Evolutionary conservation across 768 basidiomycete genomes (phyloP).

Genomic region (Sistotremastrum niveocremeum): DNA sequence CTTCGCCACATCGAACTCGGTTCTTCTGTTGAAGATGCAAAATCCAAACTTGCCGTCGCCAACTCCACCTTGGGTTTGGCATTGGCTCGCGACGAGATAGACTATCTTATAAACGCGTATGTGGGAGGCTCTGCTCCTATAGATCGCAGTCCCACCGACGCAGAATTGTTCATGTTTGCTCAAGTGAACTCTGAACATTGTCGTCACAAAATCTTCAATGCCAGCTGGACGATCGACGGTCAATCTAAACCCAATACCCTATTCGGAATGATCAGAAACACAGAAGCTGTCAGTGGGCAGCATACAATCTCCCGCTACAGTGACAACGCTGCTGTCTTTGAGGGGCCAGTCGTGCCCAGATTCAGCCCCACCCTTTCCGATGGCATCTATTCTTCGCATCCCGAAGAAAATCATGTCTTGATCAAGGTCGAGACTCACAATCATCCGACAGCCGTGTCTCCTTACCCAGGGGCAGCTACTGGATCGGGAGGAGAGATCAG

Average conservation of each 20-base stretch:
- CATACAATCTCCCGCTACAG: slow-evolving; percentile 95
- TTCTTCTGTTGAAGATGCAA: slow-evolving; percentile 15
- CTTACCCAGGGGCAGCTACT: slow-evolving; percentile 96
- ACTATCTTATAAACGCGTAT: slow-evolving; percentile 85
- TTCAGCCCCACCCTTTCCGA: slow-evolving; percentile 41
- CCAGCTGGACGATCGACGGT: slow-evolving; percentile 84
- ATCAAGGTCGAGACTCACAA: slow-evolving; percentile 99
- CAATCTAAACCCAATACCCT: slow-evolving; percentile 51
- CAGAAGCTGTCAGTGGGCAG: slow-evolving; percentile 57
- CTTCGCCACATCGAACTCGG: slow-evolving; percentile 59
- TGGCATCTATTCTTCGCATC: slow-evolving; percentile 38
- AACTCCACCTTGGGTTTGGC: slow-evolving; percentile 86
- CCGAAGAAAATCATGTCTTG: slow-evolving; percentile 75
- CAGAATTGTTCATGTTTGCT: slow-evolving; percentile 99
- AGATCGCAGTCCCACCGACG: slow-evolving; percentile 83
- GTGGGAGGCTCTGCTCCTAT: slow-evolving; percentile 53
- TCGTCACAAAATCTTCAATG: slow-evolving; percentile 99
- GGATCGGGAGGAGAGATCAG: slow-evolving; percentile 98
- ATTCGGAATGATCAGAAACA: slow-evolving; percentile 97
- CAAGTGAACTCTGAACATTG: slow-evolving; percentile 99
- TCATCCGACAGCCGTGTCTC: slow-evolving; percentile 96
- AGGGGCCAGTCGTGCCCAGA: slow-evolving; percentile 60
- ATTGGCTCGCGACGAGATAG: slow-evolving; percentile 77
- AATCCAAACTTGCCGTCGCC: slow-evolving; percentile 27
- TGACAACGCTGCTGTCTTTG: slow-evolving; percentile 92